Evolutionary conservation across 1,284 basidiomycete species (phyloP).

Genomic region (Moniliella sp.): DNA sequence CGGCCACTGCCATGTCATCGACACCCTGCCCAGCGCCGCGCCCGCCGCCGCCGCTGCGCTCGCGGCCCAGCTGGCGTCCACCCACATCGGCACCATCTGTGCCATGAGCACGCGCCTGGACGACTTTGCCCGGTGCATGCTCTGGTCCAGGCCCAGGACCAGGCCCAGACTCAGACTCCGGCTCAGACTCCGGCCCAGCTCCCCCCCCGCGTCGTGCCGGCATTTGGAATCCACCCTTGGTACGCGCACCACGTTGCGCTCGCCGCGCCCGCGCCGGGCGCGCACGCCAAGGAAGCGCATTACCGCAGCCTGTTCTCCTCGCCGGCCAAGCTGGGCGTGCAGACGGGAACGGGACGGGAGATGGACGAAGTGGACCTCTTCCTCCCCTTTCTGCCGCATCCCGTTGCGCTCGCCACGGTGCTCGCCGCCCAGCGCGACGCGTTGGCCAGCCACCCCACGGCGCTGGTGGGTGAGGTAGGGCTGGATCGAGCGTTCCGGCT

Average conservation of each 20-base stretch:
- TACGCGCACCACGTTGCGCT: constrained; percentile 18
- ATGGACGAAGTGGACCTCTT: constrained; percentile 9
- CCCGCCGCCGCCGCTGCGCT: background rate
- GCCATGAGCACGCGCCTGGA: constrained; percentile 19
- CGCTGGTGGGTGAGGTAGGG: constrained; percentile 24
- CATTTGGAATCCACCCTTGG: constrained; percentile 22
- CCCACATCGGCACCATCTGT: constrained; percentile 6
- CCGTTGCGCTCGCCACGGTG: constrained; percentile 7
- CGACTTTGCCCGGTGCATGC: constrained; percentile 9
- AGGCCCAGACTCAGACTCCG: too few relatives aligned
- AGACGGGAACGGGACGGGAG: too few relatives aligned
- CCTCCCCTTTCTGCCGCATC: constrained; percentile 12
- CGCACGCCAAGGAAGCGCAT: constrained; percentile 9
- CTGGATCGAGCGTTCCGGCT: constrained; percentile 24
- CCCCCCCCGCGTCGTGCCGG: constrained; percentile 1
- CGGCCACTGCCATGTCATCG: constrained; percentile 25
- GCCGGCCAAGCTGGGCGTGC: too few relatives aligned
- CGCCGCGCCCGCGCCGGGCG: constrained; percentile 4
- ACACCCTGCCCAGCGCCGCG: constrained; percentile 10
- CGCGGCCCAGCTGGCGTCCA: constrained; percentile 1
- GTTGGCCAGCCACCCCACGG: constrained; percentile 10
- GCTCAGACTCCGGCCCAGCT: too few relatives aligned
- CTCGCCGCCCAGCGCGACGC: constrained; percentile 5
- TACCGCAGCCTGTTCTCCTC: constrained; percentile 8
- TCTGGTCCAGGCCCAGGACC: too few relatives aligned